Percentiles rank a stretch among this genome's conserved stretches.
Conservation (phyloP, 345 rosid genomes). For the Lepidium sativum region DNA sequence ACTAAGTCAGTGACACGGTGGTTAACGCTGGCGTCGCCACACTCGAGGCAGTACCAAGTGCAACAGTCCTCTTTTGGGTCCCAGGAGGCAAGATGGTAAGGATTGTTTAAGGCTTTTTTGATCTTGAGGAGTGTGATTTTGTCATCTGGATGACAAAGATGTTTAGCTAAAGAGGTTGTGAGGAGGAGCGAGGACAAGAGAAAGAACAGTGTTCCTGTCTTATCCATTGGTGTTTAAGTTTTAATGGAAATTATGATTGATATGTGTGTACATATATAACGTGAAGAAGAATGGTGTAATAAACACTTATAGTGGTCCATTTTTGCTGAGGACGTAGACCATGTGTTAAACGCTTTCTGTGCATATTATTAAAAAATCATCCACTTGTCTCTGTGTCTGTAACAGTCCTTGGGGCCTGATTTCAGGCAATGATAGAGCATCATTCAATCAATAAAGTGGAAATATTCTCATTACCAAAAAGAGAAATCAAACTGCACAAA, state of each 20-base stretch:
- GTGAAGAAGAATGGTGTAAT: neutral
- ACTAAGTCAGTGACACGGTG: too few species aligned
- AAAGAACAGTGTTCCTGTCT: constrained; percentile 14
- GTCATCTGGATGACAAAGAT: constrained; percentile 49
- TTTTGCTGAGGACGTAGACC: constrained; percentile 10
- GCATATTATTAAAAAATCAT: neutral
- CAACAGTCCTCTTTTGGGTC: too few species aligned
- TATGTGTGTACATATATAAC: neutral
- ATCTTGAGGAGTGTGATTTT: constrained; percentile 48
- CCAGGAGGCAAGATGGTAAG: constrained; percentile 22
- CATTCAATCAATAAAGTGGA: too few species aligned
- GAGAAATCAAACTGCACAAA: too few species aligned
- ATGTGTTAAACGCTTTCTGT: neutral
- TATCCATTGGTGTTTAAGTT: constrained; percentile 1
- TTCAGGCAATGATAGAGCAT: too few species aligned
- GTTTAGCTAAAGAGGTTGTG: constrained; percentile 31
- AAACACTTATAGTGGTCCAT: neutral
- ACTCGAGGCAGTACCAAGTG: too few species aligned
- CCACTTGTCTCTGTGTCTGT: too few species aligned
- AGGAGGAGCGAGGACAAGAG: constrained; percentile 18
- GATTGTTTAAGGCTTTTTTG: constrained; percentile 39
- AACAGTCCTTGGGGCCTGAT: too few species aligned
- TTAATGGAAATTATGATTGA: neutral
- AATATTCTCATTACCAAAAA: too few species aligned
- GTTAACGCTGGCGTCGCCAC: neutral